Evolutionary conservation across 2,329 filamentous ascomycete genomes (phyloP).

Genomic region (Lasiodiplodia citricola): DNA sequence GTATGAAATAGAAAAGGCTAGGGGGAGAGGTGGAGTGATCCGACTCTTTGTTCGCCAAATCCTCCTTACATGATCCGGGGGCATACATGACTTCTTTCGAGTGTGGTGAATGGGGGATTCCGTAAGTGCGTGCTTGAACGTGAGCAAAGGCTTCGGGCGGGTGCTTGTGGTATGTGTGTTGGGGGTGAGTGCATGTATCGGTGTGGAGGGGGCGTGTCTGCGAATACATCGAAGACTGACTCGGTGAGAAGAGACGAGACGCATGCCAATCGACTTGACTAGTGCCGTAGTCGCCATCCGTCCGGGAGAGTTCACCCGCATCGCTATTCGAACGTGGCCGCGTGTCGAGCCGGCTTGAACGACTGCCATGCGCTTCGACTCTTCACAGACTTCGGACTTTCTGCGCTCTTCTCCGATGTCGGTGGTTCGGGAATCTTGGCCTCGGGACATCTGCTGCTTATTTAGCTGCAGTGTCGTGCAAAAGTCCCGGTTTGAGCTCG

Average conservation of each 20-base stretch:
- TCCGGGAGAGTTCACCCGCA: neutral
- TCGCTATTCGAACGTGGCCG: neutral
- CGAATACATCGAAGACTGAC: conserved; percentile 3
- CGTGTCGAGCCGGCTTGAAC: neutral
- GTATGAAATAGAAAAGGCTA: conserved; percentile 12
- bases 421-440: neutral
- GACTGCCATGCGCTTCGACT: conserved; percentile 1
- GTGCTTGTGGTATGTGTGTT: conserved; percentile 23
- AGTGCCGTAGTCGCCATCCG: neutral
- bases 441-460: neutral
- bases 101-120: conserved; percentile 22
- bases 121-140: conserved; percentile 22
- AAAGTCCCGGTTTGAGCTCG: neutral
- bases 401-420: neutral
- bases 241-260: neutral
- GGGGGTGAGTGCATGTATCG: conserved; percentile 13
- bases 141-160: conserved; percentile 22
- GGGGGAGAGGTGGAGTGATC: conserved; percentile 21
- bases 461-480: neutral
- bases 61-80: conserved; percentile 31
- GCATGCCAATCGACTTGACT: neutral
- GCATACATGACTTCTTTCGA: conserved; percentile 30
- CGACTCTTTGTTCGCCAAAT: conserved; percentile 24
- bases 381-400: neutral
- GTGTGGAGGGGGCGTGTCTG: conserved; percentile 23